A percentile compares a stretch with the other conserved stretches of the same genome.
Conservation (phyloP, 352 stramenopile genomes). For the Globisporangium spinosum region DNA sequence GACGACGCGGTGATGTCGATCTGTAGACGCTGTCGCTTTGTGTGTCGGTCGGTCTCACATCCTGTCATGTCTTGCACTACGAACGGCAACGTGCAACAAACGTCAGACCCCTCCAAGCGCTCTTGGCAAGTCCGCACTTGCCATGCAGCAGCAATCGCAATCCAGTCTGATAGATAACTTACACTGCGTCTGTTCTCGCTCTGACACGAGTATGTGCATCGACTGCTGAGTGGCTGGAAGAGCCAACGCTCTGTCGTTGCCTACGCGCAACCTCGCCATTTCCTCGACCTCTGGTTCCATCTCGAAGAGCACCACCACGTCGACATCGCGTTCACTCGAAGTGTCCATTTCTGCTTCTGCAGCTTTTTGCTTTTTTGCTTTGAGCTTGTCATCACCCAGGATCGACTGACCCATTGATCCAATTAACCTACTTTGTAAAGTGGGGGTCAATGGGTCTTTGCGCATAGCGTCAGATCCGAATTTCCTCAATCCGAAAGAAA, state of each 20-base stretch:
- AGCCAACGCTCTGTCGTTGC: not conserved
- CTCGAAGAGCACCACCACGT: slow-evolving; percentile 24
- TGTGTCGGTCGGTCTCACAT: slow-evolving; percentile 25
- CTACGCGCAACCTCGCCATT: slow-evolving; percentile 8
- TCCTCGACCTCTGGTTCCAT: slow-evolving; percentile 30
- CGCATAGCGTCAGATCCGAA: slow-evolving; percentile 2
- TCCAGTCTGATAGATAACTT: not conserved
- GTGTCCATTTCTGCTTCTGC: not conserved
- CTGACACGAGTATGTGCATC: slow-evolving; percentile 23
- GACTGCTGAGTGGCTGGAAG: slow-evolving; percentile 16
- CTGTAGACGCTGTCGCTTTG: slow-evolving; percentile 53
- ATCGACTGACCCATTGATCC: not conserved
- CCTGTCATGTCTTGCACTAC: slow-evolving; percentile 26
- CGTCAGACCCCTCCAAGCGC: not conserved
- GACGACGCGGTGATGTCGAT: slow-evolving; percentile 52
- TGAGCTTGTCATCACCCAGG: no score
- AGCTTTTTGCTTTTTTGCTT: no score
- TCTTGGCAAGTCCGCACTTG: not conserved
- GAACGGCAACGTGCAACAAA: not conserved
- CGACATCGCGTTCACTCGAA: not conserved
- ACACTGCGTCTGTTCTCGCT: slow-evolving; percentile 38
- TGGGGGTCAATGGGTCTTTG: no score
- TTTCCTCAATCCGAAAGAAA: not conserved
- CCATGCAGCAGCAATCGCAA: not conserved
- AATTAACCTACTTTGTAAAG: not conserved